Percentiles rank a stretch among this genome's conserved stretches.
Evolutionary conservation across 1,284 basidiomycete species (phyloP).

Genomic region (Trichosporon sp.): DNA sequence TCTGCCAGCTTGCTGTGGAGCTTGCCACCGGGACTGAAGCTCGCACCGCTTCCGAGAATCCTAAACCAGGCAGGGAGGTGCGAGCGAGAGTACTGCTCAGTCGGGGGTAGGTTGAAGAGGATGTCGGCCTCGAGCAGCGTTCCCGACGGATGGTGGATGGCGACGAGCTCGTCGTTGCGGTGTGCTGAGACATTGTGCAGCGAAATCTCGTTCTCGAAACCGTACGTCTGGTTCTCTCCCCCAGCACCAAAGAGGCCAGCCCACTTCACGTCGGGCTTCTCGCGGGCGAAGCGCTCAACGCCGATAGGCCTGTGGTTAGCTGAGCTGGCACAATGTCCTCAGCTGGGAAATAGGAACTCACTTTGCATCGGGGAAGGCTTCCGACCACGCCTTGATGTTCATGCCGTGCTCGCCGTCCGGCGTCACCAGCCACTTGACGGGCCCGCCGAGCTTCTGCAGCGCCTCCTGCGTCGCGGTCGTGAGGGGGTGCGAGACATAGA

Average conservation of each 20-base stretch:
- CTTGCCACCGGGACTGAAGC: constrained; percentile 65
- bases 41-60: constrained; percentile 37
- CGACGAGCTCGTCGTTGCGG: constrained; percentile 84
- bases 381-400: constrained; percentile 56
- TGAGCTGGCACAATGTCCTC: too few species aligned
- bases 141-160: constrained; percentile 76
- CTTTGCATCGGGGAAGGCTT: constrained; percentile 75
- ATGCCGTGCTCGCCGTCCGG: constrained; percentile 60
- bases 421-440: constrained; percentile 67
- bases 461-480: constrained; percentile 71
- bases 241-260: constrained; percentile 52
- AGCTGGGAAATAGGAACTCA: constrained; percentile 33
- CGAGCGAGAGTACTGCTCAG: constrained; percentile 71
- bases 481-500: constrained; percentile 81
- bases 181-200: constrained; percentile 75
- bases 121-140: constrained; percentile 85
- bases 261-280: constrained; percentile 58
- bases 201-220: constrained; percentile 72
- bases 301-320: constrained; percentile 55
- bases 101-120: constrained; percentile 83
- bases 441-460: constrained; percentile 69
- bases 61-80: constrained; percentile 58
- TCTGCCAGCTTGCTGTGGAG: constrained; percentile 65
- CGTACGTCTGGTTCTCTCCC: constrained; percentile 62
- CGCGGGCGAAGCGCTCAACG: constrained; percentile 54